Evolutionary conservation across 2,329 filamentous ascomycete species (phyloP).

Genomic region (Diplodia scrobiculata): DNA sequence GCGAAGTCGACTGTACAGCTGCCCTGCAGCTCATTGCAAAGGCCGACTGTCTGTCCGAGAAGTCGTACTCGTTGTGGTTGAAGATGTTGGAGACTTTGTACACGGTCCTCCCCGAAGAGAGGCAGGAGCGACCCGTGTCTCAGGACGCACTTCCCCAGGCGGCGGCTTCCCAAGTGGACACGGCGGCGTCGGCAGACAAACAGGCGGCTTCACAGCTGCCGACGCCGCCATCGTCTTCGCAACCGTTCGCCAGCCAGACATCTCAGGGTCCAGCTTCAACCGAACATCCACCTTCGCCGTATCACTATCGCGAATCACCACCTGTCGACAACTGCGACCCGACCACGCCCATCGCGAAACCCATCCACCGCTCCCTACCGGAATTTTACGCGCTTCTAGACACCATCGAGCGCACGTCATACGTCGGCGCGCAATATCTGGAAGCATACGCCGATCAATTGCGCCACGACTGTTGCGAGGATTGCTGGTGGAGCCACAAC

Average conservation of each 20-base stretch:
- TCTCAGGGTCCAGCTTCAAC: neutral
- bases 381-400: slow-evolving; percentile 39
- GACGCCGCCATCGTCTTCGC: slow-evolving; percentile 23
- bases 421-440: slow-evolving; percentile 33
- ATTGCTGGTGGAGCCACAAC: slow-evolving; percentile 37
- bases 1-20: slow-evolving; percentile 36
- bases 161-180: neutral
- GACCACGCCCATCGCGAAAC: neutral
- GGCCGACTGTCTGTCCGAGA: slow-evolving; percentile 33
- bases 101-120: neutral
- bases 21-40: slow-evolving; percentile 34
- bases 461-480: slow-evolving; percentile 33
- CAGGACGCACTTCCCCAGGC: neutral
- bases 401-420: slow-evolving; percentile 33
- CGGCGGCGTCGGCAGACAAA: neutral
- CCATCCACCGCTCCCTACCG: neutral
- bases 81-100: slow-evolving; percentile 30
- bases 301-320: neutral
- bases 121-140: neutral
- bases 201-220: neutral
- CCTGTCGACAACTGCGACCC: neutral
- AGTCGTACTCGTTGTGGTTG: slow-evolving; percentile 35
- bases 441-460: slow-evolving; percentile 39
- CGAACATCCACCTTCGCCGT: neutral
- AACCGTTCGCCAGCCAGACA: neutral